Conservation (phyloP, 345 rosid species). For the Adansonia digitata region DNA sequence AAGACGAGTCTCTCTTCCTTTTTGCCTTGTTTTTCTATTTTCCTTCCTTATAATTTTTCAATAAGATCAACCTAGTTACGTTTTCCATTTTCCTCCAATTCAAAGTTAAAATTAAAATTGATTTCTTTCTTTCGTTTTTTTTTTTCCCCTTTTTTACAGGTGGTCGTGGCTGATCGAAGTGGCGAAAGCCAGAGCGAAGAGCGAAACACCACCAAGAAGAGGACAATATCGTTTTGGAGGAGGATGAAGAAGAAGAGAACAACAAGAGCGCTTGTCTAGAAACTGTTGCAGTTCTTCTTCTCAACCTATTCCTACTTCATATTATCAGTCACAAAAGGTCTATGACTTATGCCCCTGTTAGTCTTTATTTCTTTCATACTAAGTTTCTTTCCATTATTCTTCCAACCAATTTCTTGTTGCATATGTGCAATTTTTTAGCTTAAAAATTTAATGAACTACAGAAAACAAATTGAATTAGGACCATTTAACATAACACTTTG, state of each 20-base stretch:
- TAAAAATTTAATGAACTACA: neutral
- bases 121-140: too few species aligned
- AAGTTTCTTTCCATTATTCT: neutral
- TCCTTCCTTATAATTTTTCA: neutral
- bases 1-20: neutral
- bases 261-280: constrained; percentile 62
- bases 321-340: constrained; percentile 89
- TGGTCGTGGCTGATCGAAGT: constrained; percentile 8
- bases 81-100: neutral
- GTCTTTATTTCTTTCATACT: neutral
- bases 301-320: constrained; percentile 54
- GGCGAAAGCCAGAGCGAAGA: constrained; percentile 6
- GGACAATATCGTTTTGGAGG: neutral
- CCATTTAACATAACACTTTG: neutral
- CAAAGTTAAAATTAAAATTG: neutral
- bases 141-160: neutral
- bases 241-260: neutral
- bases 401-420: neutral
- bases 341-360: neutral
- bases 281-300: constrained; percentile 68
- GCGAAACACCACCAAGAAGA: neutral
- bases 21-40: too few species aligned
- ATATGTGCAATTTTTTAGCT: neutral
- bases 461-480: neutral
- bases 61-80: neutral